Conservation (phyloP, 345 rosid genomes). For the Pugionium dolabratum region DNA sequence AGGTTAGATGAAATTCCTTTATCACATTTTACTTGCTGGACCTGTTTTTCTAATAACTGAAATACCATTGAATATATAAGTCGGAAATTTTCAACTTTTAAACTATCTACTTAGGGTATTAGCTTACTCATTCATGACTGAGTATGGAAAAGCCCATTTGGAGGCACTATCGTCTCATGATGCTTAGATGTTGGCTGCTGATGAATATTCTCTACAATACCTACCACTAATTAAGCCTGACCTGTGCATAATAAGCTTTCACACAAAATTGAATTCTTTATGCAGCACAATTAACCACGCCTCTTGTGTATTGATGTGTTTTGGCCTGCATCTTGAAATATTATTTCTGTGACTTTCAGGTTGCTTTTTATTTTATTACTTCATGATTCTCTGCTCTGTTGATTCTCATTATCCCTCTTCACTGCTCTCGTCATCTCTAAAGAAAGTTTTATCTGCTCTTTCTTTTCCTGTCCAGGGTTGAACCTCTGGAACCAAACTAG, state of each 20-base stretch:
- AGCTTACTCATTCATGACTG: slow-evolving; percentile 17
- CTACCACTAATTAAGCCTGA: neutral
- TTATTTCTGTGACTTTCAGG: neutral
- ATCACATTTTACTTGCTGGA: neutral
- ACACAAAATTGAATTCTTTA: neutral
- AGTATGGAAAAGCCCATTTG: neutral
- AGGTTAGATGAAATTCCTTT: slow-evolving; percentile 49
- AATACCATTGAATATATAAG: neutral
- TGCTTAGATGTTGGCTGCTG: neutral
- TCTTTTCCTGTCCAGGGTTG: slow-evolving; percentile 50
- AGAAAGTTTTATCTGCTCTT: slow-evolving; percentile 15
- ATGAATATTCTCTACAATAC: neutral
- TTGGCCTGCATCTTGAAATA: slow-evolving; percentile 1
- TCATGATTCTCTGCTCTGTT: slow-evolving; percentile 16
- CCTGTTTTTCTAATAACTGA: neutral
- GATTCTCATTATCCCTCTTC: slow-evolving; percentile 15
- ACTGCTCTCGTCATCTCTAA: neutral
- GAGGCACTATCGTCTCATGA: slow-evolving; percentile 18
- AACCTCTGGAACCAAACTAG: slow-evolving; percentile 73
- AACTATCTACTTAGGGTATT: neutral
- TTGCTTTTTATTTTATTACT: neutral
- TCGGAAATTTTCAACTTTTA: too few species aligned
- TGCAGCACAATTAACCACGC: neutral
- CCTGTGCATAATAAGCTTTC: neutral
- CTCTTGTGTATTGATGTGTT: slow-evolving; percentile 1